Base-by-base conservation (phyloP, 129 eudicot genomes). In the Centella asiatica region DNA sequence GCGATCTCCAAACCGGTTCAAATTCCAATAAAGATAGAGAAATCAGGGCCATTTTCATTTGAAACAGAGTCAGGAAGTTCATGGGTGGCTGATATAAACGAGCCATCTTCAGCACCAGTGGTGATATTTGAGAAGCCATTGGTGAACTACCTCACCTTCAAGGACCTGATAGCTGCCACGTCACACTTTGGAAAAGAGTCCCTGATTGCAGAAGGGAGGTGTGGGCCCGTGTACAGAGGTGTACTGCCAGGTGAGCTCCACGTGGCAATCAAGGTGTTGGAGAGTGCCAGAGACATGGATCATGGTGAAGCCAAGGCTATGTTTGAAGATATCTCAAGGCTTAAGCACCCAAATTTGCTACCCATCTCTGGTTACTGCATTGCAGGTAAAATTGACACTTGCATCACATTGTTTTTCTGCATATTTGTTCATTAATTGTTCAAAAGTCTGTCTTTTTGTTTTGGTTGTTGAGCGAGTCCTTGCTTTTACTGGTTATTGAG, bases 231-330 rank as follows among this genome's bases (percentile, higher is more conserved):
- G 1, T 92, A 92, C 67, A 69, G 96, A 52, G 99, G 89, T 18
- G 96, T 92, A 29, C 80, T 92, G 57, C 96, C 99, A 53, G 99
- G 99, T 61, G 92, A 85, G 67, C 66, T 92, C 73, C 95, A 92
- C 83, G 92, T 92, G 85, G 96, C 96, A 28, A 83, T 92, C 68
- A 92, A 92, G 74, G 99, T 92, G 26, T 67, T 92, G 61, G 95
- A 87, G 67, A 61, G 66, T 53, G 88, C 81, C 13, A 70, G 95
- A 53, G 77, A 68, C 37, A 57, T 92, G 59, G 80, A 78, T 47
- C 70, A 74, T 48, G 76, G 76, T 53, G 88, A 78, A 9, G 86
- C 88, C 9, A 76, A 70, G 24, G 72, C 76, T 15, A 46, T 87
- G 81, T 87, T 92, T 74, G 95, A 84, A 51, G 84, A 87, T 5